A percentile compares a stretch with the other conserved stretches of the same genome.
Conservation (phyloP, 108 stramenopile species). For the Cyclotella baltica region DNA sequence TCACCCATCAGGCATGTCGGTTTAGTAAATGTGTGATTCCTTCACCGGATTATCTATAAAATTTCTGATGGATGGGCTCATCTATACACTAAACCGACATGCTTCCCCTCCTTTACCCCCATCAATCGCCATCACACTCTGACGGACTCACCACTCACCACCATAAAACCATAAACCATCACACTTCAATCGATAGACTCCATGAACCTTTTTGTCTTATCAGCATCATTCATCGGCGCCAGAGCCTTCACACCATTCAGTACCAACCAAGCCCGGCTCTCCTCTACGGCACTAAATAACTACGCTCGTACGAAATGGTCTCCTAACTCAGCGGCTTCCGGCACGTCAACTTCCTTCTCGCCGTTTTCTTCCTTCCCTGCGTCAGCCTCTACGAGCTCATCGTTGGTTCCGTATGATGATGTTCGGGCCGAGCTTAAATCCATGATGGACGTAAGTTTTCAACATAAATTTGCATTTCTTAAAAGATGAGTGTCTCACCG, state of each 20-base stretch:
- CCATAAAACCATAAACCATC: background rate
- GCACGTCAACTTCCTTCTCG: background rate
- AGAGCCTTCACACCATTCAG: constrained; percentile 26
- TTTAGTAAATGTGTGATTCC: background rate
- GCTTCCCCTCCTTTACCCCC: too few relatives aligned
- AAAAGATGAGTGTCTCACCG: background rate
- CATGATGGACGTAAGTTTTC: constrained; percentile 4
- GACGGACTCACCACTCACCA: background rate
- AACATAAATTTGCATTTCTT: background rate
- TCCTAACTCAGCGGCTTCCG: background rate
- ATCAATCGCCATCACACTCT: too few relatives aligned
- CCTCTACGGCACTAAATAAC: constrained; percentile 17
- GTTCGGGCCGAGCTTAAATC: constrained; percentile 46
- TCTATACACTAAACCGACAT: too few relatives aligned
- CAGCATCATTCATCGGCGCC: constrained; percentile 13
- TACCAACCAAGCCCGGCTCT: background rate
- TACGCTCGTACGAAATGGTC: constrained; percentile 35
- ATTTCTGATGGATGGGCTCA: too few relatives aligned
- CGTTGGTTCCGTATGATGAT: constrained; percentile 36
- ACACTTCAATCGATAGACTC: background rate
- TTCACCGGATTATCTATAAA: too few relatives aligned
- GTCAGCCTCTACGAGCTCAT: background rate
- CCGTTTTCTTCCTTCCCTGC: constrained; percentile 7
- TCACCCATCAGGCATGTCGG: background rate
- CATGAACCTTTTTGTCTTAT: constrained; percentile 34